Evolutionary conservation across 257 asterid genomes (phyloP), one percentile per base, ranked within the genome.

Genomic region (Asclepias syriaca): DNA sequence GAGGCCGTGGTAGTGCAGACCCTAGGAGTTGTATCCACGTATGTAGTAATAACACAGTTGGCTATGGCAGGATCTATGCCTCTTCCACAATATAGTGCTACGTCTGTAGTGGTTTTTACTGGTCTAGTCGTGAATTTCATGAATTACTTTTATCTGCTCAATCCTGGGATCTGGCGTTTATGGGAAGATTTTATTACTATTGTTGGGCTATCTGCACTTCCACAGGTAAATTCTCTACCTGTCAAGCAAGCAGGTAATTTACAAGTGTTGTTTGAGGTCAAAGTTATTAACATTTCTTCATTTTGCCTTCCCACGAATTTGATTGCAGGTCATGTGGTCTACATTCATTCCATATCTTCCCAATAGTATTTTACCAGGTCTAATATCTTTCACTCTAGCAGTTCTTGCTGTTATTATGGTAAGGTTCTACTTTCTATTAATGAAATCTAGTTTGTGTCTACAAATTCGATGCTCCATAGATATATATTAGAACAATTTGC

Each of bases 51-150:
- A 78, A 72, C 89, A 72, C 99, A 95, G 87, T 82, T 95, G 81
- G 93, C 97, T 54, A 84, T 95, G 74, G 99, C 96, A 57, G 89
- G 86, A 83, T 96, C 99, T 76, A 95, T 95, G 99, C 99, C 99
- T 80, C 61, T 83, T 70, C 98, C 97, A 82, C 97, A 95, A 10
- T 95, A 88, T 79, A 77, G 85, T 68, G 89, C 75, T 68, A 87
- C 92, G 70, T 87, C 99, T 0, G 6, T 78, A 49, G 92, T 92
- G 78, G 95, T 95, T 78, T 94, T 88, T 43, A 83, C 80, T 77
- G 99, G 99, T 59, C 87, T 95, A 63, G 50, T 85, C 78, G 48
- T 95, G 27, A 95, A 95, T 83, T 86, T 84, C 77, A 50, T 84
- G 89, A 85, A 87, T 74, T 90, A 92, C 82, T 88, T 88, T 48